These are phyloP conservation scores for Oidiodendron maius DNA, from an alignment of 495 filamentous ascomycete genomes.

Conservation along the genomic window DNA sequence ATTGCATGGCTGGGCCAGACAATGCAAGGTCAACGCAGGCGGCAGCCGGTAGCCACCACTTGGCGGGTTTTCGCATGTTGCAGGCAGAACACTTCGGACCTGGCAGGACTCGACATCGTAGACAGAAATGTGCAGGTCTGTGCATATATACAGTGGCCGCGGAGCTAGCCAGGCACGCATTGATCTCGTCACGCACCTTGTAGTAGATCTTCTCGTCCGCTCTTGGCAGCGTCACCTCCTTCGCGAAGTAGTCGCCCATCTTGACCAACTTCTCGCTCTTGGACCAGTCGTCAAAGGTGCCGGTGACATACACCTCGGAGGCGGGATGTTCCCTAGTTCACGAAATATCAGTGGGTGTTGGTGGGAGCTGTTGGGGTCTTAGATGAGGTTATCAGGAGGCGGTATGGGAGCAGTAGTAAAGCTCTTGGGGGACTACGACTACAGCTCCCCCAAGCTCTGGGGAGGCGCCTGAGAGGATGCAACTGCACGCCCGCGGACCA, in stretches of 20 bases:
- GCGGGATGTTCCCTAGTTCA: slow-evolving; percentile 62
- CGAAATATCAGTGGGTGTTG: slow-evolving; percentile 3
- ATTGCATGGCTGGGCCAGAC: no score
- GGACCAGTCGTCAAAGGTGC: slow-evolving; percentile 91
- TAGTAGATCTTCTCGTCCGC: slow-evolving; percentile 65
- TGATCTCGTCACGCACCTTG: slow-evolving; percentile 64
- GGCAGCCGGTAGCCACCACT: neutral
- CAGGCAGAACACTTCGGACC: neutral
- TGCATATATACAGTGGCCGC: no score
- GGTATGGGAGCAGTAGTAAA: neutral
- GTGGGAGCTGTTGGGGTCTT: neutral
- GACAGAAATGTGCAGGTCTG: neutral
- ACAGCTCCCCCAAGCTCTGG: no score
- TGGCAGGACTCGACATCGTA: neutral
- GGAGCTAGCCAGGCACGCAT: no score
- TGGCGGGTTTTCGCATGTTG: neutral
- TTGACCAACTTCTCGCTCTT: slow-evolving; percentile 77
- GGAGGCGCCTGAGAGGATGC: no score
- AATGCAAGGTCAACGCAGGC: no score
- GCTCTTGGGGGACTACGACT: neutral
- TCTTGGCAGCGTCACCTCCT: slow-evolving; percentile 64
- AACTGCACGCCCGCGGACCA: no score
- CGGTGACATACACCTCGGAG: slow-evolving; percentile 87
- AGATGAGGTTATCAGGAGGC: neutral
- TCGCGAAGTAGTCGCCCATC: slow-evolving; percentile 63